Base-by-base conservation (phyloP, 2,329 filamentous ascomycete species). In the Pestalotiopsis sp. region DNA sequence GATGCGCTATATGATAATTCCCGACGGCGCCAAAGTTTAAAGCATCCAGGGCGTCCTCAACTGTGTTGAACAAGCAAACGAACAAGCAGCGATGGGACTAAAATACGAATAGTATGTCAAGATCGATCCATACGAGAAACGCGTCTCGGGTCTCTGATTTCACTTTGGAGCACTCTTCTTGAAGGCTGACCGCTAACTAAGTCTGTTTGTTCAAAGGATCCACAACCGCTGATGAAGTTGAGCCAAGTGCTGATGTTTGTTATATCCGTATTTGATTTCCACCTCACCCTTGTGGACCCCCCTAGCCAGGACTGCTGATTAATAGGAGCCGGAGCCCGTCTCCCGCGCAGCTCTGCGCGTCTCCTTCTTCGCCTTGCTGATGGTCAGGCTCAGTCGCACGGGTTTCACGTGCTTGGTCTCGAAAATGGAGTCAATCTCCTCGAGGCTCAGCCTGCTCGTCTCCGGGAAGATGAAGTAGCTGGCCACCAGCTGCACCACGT, bases 401-500 rank as follows among this genome's bases (percentile, higher is more conserved):
- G 65, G 65, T 20, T 62, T 44, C 20, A 57, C 62, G 6, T 56
- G 17, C 58, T 66, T 66, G 17, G 65, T 66, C 65, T 66, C 65
- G 26, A 66, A 66, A 40, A 66, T 62, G 39, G 38, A 39, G 26
- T 66, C 65, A n/a, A 66, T 66, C 40, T 66, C 65, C 56, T 66
- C 65, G n/a, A 66, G 40, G 35, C 58, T 66, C 26, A 66, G 39
- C 38, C 55, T 52, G 65, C 65, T 62, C 22, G 65, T 66, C 39
- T 66, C 65, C 13, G 65, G 65, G 65, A 66, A 66, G 57, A 66
- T 66, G 65, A 66, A 66, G 24, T 66, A 66, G 0, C 78, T 78
- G 7, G 81, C 71, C 3, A 81, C 71, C n/a, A 86, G 74, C 72
- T 84, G 83, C n/a, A 82, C 60, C 3, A 75, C 74, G 72, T 85